Evolutionary conservation across 495 filamentous ascomycete genomes (phyloP).

Genomic region (Talaromyces trachyspermus): DNA sequence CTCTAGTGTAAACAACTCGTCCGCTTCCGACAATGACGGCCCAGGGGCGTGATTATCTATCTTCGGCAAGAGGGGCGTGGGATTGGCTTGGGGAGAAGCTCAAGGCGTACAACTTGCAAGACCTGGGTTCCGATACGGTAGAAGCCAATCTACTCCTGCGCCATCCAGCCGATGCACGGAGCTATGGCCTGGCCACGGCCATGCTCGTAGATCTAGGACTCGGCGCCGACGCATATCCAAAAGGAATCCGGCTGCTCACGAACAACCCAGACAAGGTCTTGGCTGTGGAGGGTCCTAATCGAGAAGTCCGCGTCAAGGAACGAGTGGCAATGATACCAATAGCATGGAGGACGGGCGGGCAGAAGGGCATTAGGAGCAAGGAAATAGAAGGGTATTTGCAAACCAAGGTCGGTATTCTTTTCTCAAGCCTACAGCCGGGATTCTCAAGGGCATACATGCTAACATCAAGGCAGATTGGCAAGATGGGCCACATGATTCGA

Average conservation of each 20-base stretch:
- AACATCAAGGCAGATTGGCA: conserved; percentile 45
- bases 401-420: conserved; percentile 65
- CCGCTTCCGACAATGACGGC: not conserved
- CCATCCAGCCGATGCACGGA: conserved; percentile 89
- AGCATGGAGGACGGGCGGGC: conserved; percentile 76
- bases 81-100: conserved; percentile 93
- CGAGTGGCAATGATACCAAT: conserved; percentile 93
- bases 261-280: conserved; percentile 98
- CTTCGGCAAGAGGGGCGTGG: conserved; percentile 92
- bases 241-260: conserved; percentile 78
- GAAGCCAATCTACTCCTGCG: conserved; percentile 88
- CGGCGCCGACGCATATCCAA: conserved; percentile 47
- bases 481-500: conserved; percentile 65
- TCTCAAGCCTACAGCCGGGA: not conserved
- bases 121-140: conserved; percentile 90
- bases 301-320: conserved; percentile 82
- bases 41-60: conserved; percentile 90
- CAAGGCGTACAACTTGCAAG: conserved; percentile 96
- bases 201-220: conserved; percentile 82
- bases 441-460: no score
- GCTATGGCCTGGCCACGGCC: conserved; percentile 89
- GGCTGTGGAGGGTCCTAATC: conserved; percentile 83
- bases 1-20: not conserved
- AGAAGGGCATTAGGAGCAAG: conserved; percentile 71
- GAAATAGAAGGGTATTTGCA: conserved; percentile 90